phyloP scores from a whole-genome alignment of 305 asterid genomes.

The Solanum chacoense region DNA sequence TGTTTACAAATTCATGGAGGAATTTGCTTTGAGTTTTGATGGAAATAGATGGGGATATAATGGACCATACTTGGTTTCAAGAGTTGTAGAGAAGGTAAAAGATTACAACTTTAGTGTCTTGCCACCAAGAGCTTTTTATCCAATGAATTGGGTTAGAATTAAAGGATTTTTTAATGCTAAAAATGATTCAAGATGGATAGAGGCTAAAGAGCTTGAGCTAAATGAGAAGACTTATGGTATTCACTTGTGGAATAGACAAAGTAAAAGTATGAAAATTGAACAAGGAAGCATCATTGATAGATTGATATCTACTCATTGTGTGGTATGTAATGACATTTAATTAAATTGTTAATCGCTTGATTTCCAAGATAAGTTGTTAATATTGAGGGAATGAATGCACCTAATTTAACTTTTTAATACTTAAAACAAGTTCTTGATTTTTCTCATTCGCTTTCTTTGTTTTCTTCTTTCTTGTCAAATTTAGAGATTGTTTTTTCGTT shows the following conservation, averaged over 20 bases:
- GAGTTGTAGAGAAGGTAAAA: conserved; percentile 34
- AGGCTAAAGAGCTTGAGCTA: conserved; percentile 24
- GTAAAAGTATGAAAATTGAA: conserved; percentile 34
- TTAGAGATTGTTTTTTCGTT: neutral
- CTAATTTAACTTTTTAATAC: neutral
- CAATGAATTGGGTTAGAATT: conserved; percentile 46
- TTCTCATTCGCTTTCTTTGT: neutral
- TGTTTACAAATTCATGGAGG: conserved; percentile 47
- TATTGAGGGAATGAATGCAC: neutral
- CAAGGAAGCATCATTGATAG: conserved; percentile 48
- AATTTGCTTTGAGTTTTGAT: conserved; percentile 48
- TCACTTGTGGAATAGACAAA: conserved; percentile 64
- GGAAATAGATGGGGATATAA: conserved; percentile 77
- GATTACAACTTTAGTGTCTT: conserved; percentile 27
- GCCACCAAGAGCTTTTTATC: conserved; percentile 54
- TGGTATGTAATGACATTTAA: conserved; percentile 23
- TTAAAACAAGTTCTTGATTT: neutral
- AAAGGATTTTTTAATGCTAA: conserved; percentile 18
- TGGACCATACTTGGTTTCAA: conserved; percentile 64
- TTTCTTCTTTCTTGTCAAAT: neutral
- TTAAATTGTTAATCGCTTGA: neutral
- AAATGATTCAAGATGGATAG: conserved; percentile 25
- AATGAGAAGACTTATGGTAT: conserved; percentile 33
- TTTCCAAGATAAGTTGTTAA: neutral
- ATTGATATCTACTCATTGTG: conserved; percentile 44